phyloP scores from a whole-genome alignment of 495 filamentous ascomycete genomes.

The Glonium stellatum region DNA sequence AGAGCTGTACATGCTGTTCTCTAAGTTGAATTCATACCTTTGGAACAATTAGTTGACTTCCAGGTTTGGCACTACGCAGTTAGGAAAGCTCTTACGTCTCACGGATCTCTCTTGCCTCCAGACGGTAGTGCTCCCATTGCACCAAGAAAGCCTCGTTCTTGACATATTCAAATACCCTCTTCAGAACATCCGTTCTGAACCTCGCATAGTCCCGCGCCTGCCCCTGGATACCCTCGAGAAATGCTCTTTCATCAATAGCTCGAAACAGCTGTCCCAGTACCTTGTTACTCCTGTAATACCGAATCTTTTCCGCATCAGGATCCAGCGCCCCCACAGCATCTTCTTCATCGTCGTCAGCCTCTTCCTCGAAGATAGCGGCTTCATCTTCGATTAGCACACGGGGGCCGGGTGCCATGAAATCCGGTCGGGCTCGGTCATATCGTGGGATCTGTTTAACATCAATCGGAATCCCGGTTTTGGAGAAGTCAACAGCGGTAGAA shows the following conservation, averaged over 20 bases:
- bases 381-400: conserved; percentile 44
- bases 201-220: conserved; percentile 5
- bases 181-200: conserved; percentile 35
- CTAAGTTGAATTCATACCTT: conserved; percentile 62
- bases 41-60: too few relatives aligned
- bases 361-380: conserved; percentile 36
- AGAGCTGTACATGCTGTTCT: conserved; percentile 49
- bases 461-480: conserved; percentile 59
- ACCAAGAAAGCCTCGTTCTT: conserved; percentile 30
- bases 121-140: conserved; percentile 42
- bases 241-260: conserved; percentile 62
- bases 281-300: conserved; percentile 62
- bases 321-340: conserved; percentile 42
- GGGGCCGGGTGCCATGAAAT: conserved; percentile 64
- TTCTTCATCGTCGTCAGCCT: conserved; percentile 43
- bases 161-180: conserved; percentile 43
- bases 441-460: conserved; percentile 41
- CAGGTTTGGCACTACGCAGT: background rate
- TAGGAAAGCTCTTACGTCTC: conserved; percentile 45
- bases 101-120: conserved; percentile 45
- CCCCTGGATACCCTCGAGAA: conserved; percentile 52
- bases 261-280: conserved; percentile 67
- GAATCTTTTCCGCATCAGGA: conserved; percentile 16
- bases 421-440: conserved; percentile 43
- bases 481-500: conserved; percentile 76